Evolutionary conservation across 1,284 basidiomycete species (phyloP).

Genomic region (Austroboletus niveus): DNA sequence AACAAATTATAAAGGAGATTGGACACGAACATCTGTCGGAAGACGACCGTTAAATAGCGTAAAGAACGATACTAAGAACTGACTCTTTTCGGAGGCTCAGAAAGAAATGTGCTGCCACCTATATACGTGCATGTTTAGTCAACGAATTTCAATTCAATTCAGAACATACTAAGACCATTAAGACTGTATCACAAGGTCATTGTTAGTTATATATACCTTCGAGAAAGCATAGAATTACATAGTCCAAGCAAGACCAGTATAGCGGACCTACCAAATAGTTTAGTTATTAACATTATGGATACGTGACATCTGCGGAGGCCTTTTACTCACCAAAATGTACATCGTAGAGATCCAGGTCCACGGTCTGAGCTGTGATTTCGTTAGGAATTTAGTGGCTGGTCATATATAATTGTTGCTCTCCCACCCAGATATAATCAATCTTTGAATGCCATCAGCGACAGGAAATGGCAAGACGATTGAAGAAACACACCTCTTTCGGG

Average conservation of each 20-base stretch:
- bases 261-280: background rate
- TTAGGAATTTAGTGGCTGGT: background rate
- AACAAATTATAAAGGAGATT: background rate
- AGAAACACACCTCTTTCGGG: too few relatives aligned
- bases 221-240: background rate
- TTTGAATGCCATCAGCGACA: background rate
- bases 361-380: background rate
- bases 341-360: background rate
- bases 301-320: too few relatives aligned
- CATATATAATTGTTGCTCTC: background rate
- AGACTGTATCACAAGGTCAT: background rate
- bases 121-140: background rate
- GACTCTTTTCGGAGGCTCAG: background rate
- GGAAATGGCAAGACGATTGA: too few relatives aligned
- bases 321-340: background rate
- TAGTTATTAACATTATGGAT: background rate
- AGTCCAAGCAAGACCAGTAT: background rate
- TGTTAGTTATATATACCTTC: too few relatives aligned
- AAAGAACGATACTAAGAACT: background rate
- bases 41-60: background rate
- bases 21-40: background rate
- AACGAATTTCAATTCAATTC: background rate
- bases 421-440: background rate
- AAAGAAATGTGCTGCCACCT: background rate
- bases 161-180: background rate